Conservation (phyloP, 2,329 filamentous ascomycete genomes). For the Falciphora oryzae region DNA sequence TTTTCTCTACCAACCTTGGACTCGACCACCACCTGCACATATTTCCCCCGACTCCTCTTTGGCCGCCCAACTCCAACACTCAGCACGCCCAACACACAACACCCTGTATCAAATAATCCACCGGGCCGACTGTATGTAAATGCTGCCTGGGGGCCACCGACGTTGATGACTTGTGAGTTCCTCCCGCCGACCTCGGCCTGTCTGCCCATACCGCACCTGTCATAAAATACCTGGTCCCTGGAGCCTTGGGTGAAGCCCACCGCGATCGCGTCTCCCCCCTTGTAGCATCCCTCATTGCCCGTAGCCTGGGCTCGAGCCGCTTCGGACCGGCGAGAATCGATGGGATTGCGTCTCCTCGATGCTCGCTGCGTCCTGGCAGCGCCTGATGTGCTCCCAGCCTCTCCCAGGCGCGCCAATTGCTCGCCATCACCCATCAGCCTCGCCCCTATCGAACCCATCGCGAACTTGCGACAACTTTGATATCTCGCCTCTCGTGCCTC, state of each 20-base stretch:
- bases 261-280: slow-evolving; percentile 7
- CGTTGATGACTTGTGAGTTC: slow-evolving; percentile 48
- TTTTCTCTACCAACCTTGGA: slow-evolving; percentile 3
- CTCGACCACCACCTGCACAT: slow-evolving; percentile 4
- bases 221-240: slow-evolving; percentile 24
- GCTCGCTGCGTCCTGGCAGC: slow-evolving; percentile 24
- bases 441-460: slow-evolving; percentile 37
- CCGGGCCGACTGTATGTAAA: slow-evolving; percentile 15
- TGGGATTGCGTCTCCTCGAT: slow-evolving; percentile 29
- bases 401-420: slow-evolving; percentile 36
- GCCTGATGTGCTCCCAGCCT: slow-evolving; percentile 17
- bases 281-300: not conserved
- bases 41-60: not conserved
- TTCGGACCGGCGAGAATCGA: slow-evolving; percentile 24
- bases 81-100: slow-evolving; percentile 20
- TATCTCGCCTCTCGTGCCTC: slow-evolving; percentile 17
- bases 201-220: slow-evolving; percentile 21
- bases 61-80: slow-evolving; percentile 18
- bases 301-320: slow-evolving; percentile 3
- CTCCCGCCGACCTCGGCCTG: slow-evolving; percentile 22
- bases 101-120: slow-evolving; percentile 14
- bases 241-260: slow-evolving; percentile 9
- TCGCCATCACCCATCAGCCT: slow-evolving; percentile 40
- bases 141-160: slow-evolving; percentile 32
- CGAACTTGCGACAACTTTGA: slow-evolving; percentile 37